phyloP scores from a whole-genome alignment of 225 moss, liverwort and hornwort species.

The Bryoerythrophyllum caledonicum region DNA sequence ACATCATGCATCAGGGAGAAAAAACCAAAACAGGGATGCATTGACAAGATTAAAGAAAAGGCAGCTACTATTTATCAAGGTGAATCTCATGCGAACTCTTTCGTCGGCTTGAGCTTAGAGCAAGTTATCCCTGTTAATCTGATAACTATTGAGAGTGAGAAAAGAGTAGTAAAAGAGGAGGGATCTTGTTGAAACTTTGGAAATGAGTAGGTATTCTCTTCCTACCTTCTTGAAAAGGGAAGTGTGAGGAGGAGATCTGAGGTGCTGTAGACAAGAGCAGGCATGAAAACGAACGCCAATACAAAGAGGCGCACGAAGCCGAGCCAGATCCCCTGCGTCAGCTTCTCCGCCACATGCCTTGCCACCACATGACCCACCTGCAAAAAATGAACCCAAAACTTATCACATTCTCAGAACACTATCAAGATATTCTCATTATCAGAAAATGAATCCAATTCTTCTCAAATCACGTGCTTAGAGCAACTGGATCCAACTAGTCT shows the following conservation, averaged over 20 bases:
- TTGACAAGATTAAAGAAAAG: too few species aligned
- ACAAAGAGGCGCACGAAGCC: conserved; percentile 75
- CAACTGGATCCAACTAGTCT: too few species aligned
- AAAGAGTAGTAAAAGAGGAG: too few species aligned
- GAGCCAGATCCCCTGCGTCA: conserved; percentile 85
- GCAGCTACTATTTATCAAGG: too few species aligned
- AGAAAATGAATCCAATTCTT: background rate
- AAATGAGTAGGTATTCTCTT: background rate
- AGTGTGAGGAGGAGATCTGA: conserved; percentile 85
- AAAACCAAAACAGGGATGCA: too few species aligned
- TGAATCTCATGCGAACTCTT: too few species aligned
- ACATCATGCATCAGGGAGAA: background rate
- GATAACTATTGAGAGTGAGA: too few species aligned
- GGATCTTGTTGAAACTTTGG: too few species aligned
- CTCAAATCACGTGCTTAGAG: too few species aligned
- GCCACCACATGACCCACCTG: conserved; percentile 99
- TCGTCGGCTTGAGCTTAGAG: too few species aligned
- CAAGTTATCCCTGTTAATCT: too few species aligned
- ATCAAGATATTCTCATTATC: background rate
- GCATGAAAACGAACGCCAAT: conserved; percentile 78
- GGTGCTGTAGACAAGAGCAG: conserved; percentile 68
- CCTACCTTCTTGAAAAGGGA: conserved; percentile 85
- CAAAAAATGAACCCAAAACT: background rate
- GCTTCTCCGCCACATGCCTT: conserved; percentile 89
- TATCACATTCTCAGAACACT: too few species aligned